Percentiles rank a stretch among this genome's conserved stretches.
These are phyloP conservation scores for Boletellus deceptivus DNA, from an alignment of 1,284 basidiomycete species.

Conservation along the genomic window DNA sequence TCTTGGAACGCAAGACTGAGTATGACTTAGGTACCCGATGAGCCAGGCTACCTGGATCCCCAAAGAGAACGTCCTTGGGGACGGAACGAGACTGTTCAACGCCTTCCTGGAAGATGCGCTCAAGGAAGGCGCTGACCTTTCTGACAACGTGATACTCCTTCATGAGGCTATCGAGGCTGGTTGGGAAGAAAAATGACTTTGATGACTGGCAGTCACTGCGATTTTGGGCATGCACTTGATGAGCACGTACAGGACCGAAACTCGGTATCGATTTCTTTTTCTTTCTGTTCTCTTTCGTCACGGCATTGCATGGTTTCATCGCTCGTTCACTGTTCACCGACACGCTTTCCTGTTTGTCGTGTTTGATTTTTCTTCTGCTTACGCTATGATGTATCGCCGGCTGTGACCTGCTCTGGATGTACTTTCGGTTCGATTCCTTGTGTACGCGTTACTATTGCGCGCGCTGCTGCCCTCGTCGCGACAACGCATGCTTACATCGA, in stretches of 20 bases:
- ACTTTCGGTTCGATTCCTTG: not conserved
- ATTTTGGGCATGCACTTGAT: not conserved
- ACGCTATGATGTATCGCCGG: not conserved
- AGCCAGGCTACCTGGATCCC: constrained; percentile 30
- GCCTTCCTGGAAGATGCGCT: constrained; percentile 18
- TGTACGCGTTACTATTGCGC: not conserved
- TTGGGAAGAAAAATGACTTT: not conserved
- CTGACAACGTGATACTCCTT: constrained; percentile 13
- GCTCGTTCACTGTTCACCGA: not conserved
- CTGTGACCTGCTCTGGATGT: not conserved
- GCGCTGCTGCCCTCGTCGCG: not conserved
- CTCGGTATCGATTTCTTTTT: not conserved
- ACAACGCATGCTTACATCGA: not conserved
- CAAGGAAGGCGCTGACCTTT: constrained; percentile 18
- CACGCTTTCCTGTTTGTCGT: not conserved
- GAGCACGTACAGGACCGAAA: no score
- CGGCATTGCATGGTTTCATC: not conserved
- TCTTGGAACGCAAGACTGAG: not conserved
- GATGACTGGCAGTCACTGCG: not conserved
- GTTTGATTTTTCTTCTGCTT: not conserved
- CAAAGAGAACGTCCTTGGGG: constrained; percentile 25
- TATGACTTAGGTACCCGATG: constrained; percentile 27
- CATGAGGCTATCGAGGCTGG: constrained; percentile 21
- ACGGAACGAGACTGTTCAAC: constrained; percentile 11
- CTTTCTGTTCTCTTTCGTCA: not conserved